Evolutionary conservation across 495 filamentous ascomycete species (phyloP), one percentile per base, ranked within the genome.

Genomic region (Amniculicola lignicola): DNA sequence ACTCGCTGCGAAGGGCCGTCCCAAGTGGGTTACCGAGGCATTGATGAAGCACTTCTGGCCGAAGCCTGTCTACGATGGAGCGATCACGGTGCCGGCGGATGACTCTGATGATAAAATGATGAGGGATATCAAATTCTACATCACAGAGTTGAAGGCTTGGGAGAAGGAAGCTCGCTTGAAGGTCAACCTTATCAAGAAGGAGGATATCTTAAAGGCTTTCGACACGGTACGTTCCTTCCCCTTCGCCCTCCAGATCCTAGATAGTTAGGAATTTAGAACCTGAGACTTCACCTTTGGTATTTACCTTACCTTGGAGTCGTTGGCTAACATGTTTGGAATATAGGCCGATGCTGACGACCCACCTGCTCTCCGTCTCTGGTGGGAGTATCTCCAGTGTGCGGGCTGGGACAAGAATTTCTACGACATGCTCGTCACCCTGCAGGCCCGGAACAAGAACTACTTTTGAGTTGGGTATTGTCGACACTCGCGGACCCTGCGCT

Each of bases 371-470:
- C 51, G 67, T 16, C 44, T 73, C 24, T 71, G 64, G 65, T 71
- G 66, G 66, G 70, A 73, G 59, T 73, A 71, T 47, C 59, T 73
- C 27, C 23, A 71, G 59, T 70, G 64, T 47, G 64, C 59, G n/a
- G 39, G 41, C 23, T 73, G 59, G 43, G 61, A 71, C 21, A 12
- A 50, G 27, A 49, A 49, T 0, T 68, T 71, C 58, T 69, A 67
- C 38, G 51, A 61, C 7, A 31, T 51, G 29, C 58, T 72, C 19
- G 65, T 65, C 21, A 18, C 18, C 7, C 38, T 61, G 39, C 62
- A 61, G 27, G 25, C 19, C 12, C 35, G 40, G 12, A 47, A 54
- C 18, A 24, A 27, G 18, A 51, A 23, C 43, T 57, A 57, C 25
- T 9, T 44, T 18, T 40, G 37, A 40, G 29, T n/a, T n/a, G n/a